Evolutionary conservation across 257 asterid genomes (phyloP).

Genomic region (Anisodus tanguticus): DNA sequence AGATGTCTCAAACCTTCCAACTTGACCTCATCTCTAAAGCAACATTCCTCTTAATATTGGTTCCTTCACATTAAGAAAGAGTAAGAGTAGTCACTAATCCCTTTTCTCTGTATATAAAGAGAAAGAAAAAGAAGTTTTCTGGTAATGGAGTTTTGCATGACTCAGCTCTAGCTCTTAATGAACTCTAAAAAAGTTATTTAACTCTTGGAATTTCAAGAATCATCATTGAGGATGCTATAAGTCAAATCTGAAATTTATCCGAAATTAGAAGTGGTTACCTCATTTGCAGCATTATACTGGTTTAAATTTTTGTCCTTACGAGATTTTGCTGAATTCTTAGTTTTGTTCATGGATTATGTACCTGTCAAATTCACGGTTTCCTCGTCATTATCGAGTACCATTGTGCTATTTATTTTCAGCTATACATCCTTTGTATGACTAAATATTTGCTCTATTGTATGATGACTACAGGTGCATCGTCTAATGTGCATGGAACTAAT

Average conservation of each 20-base stretch:
- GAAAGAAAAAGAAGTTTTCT: conserved; percentile 1
- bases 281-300: background rate
- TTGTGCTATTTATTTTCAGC: background rate
- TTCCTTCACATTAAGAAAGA: conserved; percentile 22
- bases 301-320: background rate
- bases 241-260: background rate
- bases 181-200: background rate
- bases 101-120: background rate
- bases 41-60: background rate
- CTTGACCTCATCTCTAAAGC: background rate
- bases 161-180: background rate
- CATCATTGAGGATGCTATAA: conserved; percentile 3
- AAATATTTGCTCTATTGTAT: background rate
- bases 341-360: background rate
- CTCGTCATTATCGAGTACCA: background rate
- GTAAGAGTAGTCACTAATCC: background rate
- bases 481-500: conserved; percentile 70
- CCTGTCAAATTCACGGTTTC: conserved; percentile 10
- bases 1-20: background rate
- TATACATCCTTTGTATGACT: background rate
- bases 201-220: conserved; percentile 12
- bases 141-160: background rate
- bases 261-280: background rate
- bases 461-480: conserved; percentile 68
- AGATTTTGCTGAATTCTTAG: background rate